These are phyloP conservation scores for Nephelium lappaceum DNA, from an alignment of 345 rosid species.

Conservation along the genomic window DNA sequence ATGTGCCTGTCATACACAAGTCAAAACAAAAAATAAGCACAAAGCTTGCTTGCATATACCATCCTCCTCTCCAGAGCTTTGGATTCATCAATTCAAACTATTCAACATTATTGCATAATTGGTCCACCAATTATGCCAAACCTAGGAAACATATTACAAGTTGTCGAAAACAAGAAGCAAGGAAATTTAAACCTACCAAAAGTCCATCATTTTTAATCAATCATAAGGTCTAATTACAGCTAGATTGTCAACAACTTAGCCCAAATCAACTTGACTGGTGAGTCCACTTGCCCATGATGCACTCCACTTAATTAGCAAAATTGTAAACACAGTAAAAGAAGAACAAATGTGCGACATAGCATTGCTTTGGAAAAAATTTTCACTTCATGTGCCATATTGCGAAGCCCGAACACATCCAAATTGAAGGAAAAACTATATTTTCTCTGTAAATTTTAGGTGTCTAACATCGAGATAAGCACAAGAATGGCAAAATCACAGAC, in stretches of 20 bases:
- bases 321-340: neutral
- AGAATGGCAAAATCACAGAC: conserved; percentile 21
- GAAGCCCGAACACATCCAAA: conserved; percentile 2
- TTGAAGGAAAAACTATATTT: conserved; percentile 1
- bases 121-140: conserved; percentile 2
- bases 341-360: neutral
- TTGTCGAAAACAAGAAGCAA: neutral
- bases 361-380: neutral
- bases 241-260: neutral
- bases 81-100: neutral
- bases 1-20: conserved; percentile 57
- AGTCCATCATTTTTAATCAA: neutral
- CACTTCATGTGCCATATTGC: neutral
- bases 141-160: neutral
- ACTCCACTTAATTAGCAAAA: neutral
- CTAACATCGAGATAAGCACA: conserved; percentile 21
- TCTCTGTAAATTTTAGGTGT: conserved; percentile 7
- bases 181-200: neutral
- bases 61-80: neutral
- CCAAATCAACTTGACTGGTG: neutral
- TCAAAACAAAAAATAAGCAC: conserved; percentile 2
- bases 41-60: neutral
- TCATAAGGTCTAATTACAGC: conserved; percentile 3
- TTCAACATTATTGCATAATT: neutral
- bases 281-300: neutral